Conservation (phyloP, 176 grass and related monocot genomes). For the Avena sativa region DNA sequence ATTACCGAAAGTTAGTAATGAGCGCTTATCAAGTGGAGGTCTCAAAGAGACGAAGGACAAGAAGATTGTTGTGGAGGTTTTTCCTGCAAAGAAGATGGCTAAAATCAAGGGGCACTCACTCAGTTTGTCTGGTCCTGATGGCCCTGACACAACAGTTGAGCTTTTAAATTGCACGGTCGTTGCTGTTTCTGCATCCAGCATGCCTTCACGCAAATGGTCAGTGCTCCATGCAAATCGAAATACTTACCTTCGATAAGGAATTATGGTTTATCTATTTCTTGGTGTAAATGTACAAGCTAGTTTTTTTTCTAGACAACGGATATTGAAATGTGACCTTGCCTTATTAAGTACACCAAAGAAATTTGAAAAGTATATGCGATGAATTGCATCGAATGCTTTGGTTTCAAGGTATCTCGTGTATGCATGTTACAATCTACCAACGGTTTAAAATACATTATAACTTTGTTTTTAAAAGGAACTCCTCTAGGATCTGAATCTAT, state of each 20-base stretch:
- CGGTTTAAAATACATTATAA: background rate
- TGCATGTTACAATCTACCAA: conserved; percentile 20
- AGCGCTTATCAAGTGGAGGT: conserved; percentile 51
- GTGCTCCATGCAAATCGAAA: conserved; percentile 31
- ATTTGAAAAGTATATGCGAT: conserved; percentile 8
- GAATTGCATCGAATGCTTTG: background rate
- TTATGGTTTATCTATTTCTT: background rate
- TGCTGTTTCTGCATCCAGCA: conserved; percentile 82
- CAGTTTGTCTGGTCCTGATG: conserved; percentile 67
- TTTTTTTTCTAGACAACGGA: background rate
- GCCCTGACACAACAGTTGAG: conserved; percentile 60
- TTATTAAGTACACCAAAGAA: background rate
- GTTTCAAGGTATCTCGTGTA: conserved; percentile 19
- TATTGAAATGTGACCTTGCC: conserved; percentile 9
- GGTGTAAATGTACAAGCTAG: background rate
- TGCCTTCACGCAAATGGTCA: conserved; percentile 89
- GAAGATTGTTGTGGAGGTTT: conserved; percentile 72
- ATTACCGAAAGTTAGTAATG: conserved; percentile 61
- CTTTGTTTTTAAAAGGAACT: conserved; percentile 25
- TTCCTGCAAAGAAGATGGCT: conserved; percentile 77
- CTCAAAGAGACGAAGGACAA: conserved; percentile 65
- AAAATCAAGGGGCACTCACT: conserved; percentile 68
- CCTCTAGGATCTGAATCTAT: conserved; percentile 15
- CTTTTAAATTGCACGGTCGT: conserved; percentile 68
- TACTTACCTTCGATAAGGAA: background rate